Base-by-base conservation (phyloP, 345 rosid species). In the Ceriops tagal region DNA sequence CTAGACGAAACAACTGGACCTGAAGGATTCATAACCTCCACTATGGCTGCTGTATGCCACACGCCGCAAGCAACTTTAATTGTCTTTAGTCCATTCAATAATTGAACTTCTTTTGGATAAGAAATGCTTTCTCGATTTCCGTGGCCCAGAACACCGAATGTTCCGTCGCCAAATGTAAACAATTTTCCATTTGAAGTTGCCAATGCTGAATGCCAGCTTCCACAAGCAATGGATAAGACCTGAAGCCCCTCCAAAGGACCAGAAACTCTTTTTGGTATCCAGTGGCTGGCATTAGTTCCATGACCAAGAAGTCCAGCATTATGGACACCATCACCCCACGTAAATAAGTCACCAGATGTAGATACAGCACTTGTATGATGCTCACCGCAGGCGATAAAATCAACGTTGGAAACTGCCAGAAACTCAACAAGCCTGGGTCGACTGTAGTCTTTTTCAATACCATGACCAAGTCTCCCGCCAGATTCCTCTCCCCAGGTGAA, bases 401-500 rank as follows among this genome's bases (percentile, higher is more conserved):
- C 98, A 55, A 86, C 75, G 51, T 86, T 93, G 69, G 82, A 88
- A 24, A 86, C 76, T 43, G 98, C 95, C 62, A 93, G 83, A 73
- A 82, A 85, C 63, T 93, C 97, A 19, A 93, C 98, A 51, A 93
- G 95, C 68, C 61, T 83, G 20, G 98, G 98, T 55, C 81, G 85
- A 73, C 89, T 83, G 53, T 83, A 78, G 63, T 92, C 90, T 1
- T 71, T 80, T 67, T 91, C 87, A 31, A 76, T 71, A 67, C 97
- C 98, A 80, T 91, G 97, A 51, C 97, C 98, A 57, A 93, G 96
- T 80, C 96, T 85, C 28, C 98, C 98, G n/a, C 96, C 96, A 66
- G 83, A 84, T 83, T 91, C 98, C 81, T 91, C 97, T 53, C 97
- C 98, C 98, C 98, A 93, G 19, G 98, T 87, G 80, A 92, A 93